These are phyloP conservation scores for Aaosphaeria pasadenensis DNA, from an alignment of 2,329 filamentous ascomycete genomes.

Conservation along the genomic window DNA sequence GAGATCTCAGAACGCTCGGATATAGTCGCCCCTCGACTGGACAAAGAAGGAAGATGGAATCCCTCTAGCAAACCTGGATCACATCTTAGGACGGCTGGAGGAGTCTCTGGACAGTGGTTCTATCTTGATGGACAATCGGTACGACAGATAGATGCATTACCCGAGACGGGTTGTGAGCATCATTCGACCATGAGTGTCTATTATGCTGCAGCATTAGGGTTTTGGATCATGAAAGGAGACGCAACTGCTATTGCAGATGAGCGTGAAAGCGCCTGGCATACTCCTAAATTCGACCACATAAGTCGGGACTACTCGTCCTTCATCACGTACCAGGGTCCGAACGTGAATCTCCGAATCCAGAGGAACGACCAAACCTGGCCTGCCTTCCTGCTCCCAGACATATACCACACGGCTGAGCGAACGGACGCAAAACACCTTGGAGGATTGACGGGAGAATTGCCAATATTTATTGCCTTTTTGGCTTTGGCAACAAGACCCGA, in stretches of 20 bases:
- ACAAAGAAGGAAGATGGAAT: constrained; percentile 12
- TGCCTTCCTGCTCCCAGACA: constrained; percentile 20
- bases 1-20: constrained; percentile 17
- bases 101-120: constrained; percentile 13
- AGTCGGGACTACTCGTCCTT: constrained; percentile 14
- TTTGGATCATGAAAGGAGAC: constrained; percentile 18
- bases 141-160: not conserved
- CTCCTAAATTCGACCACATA: constrained; percentile 21
- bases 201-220: constrained; percentile 16
- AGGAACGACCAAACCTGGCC: constrained; percentile 13
- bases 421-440: constrained; percentile 8
- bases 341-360: constrained; percentile 9
- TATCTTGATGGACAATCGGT: constrained; percentile 13
- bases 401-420: constrained; percentile 12
- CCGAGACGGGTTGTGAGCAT: not conserved
- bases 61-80: constrained; percentile 7
- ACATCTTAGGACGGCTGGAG: constrained; percentile 5
- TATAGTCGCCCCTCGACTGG: not conserved
- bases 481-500: constrained; percentile 18
- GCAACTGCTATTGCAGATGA: constrained; percentile 6
- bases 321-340: constrained; percentile 16
- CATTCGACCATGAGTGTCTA: constrained; percentile 18
- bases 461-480: constrained; percentile 29
- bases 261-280: constrained; percentile 11
- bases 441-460: constrained; percentile 28